phyloP scores from a whole-genome alignment of 2,329 filamentous ascomycete genomes.

The Plectosphaerella plurivora region DNA sequence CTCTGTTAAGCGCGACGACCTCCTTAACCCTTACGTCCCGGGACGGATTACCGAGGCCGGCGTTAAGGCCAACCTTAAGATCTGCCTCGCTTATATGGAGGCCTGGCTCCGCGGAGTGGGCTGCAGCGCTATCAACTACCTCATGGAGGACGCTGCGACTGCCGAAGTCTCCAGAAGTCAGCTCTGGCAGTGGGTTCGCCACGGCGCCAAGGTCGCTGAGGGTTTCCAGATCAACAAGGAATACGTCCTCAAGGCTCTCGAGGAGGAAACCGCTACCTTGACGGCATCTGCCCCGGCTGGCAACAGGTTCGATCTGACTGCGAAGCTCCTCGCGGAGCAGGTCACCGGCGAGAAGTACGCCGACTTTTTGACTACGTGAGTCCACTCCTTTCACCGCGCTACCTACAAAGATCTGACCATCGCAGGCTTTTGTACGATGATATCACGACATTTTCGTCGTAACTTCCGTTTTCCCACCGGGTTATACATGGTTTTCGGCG shows the following conservation, averaged over 20 bases:
- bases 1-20: conserved; percentile 70
- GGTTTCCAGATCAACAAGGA: conserved; percentile 81
- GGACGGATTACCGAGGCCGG: conserved; percentile 80
- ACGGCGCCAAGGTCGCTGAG: conserved; percentile 64
- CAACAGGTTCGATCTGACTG: conserved; percentile 13
- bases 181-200: conserved; percentile 81
- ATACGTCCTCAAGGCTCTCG: conserved; percentile 71
- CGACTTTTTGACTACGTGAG: conserved; percentile 10
- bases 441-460: conserved; percentile 1
- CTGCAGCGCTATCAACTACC: conserved; percentile 85
- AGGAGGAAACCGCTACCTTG: conserved; percentile 40
- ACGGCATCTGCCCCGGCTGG: conserved; percentile 5
- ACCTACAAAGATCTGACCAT: neutral
- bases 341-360: conserved; percentile 9
- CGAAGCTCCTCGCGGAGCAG: conserved; percentile 5
- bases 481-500: too few species aligned
- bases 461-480: too few species aligned
- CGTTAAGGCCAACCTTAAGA: conserved; percentile 88
- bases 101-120: conserved; percentile 87
- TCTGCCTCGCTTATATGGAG: conserved; percentile 88
- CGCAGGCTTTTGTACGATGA: conserved; percentile 5
- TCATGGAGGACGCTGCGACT: conserved; percentile 91
- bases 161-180: conserved; percentile 83
- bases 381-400: neutral
- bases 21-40: conserved; percentile 87